phyloP scores from a whole-genome alignment of 2,329 filamentous ascomycete genomes.

The Penicillium sp. region DNA sequence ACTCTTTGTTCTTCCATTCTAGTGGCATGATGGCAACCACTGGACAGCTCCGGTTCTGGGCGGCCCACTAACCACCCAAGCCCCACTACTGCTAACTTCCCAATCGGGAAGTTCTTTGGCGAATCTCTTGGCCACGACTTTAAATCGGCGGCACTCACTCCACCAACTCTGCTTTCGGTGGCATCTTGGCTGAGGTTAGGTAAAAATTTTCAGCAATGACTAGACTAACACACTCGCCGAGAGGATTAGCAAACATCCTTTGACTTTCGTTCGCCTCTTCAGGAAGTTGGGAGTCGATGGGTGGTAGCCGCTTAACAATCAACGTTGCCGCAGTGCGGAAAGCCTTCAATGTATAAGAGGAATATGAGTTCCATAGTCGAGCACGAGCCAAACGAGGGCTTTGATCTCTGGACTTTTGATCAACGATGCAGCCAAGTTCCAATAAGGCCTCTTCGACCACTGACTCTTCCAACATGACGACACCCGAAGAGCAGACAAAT shows the following conservation, averaged over 20 bases:
- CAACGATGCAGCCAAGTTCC: not conserved
- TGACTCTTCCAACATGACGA: not conserved
- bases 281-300: constrained; percentile 17
- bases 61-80: not conserved
- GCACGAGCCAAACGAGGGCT: not conserved
- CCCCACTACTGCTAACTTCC: constrained; percentile 29
- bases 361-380: not conserved
- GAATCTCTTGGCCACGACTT: constrained; percentile 10
- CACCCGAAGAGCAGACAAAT: constrained; percentile 4
- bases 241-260: constrained; percentile 1
- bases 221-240: not conserved
- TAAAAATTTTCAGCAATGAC: not conserved
- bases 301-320: constrained; percentile 13
- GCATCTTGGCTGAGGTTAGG: not conserved
- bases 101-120: constrained; percentile 18
- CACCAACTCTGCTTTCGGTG: not conserved
- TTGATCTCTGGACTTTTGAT: not conserved
- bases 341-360: not conserved
- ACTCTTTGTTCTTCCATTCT: not conserved
- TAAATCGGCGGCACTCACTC: not conserved
- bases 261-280: constrained; percentile 14
- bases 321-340: not conserved
- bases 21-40: too few species aligned
- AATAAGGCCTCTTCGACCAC: too few species aligned
- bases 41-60: not conserved